phyloP scores from a whole-genome alignment of 164 flowering plant genomes.

The Chimonanthus praecox region DNA sequence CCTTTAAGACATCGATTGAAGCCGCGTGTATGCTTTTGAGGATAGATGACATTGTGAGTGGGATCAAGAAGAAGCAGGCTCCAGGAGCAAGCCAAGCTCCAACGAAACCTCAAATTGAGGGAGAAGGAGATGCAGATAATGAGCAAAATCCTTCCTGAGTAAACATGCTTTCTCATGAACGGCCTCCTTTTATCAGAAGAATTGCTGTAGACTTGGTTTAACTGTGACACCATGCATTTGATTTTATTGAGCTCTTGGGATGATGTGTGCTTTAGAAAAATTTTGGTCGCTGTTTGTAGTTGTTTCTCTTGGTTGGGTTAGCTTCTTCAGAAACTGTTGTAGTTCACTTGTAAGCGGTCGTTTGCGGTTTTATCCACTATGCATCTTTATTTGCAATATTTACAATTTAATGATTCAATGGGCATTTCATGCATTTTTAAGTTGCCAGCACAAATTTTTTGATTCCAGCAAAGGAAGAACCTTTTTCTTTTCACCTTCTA shows the following conservation, averaged over 20 bases:
- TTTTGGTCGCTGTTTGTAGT: neutral
- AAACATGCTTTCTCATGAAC: neutral
- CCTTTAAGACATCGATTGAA: conserved; percentile 95
- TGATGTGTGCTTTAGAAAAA: neutral
- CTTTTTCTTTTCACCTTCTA: too few species aligned
- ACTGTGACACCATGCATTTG: neutral
- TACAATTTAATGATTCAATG: too few species aligned
- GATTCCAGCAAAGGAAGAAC: too few species aligned
- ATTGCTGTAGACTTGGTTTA: neutral
- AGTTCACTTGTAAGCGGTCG: neutral
- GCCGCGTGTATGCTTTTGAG: conserved; percentile 99
- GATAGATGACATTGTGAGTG: conserved; percentile 96
- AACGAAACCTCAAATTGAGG: conserved; percentile 62
- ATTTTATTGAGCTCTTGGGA: neutral
- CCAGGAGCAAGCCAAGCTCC: conserved; percentile 63
- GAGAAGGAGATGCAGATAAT: conserved; percentile 79
- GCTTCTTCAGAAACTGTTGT: neutral
- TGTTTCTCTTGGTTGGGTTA: neutral
- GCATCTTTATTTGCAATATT: too few species aligned
- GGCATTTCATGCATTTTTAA: too few species aligned
- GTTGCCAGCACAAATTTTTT: too few species aligned
- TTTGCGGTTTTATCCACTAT: too few species aligned
- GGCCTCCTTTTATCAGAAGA: neutral
- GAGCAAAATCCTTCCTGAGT: conserved; percentile 84
- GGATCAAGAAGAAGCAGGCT: conserved; percentile 90